Evolutionary conservation across 352 stramenopile genomes (phyloP).

Genomic region (Phytophthora aleatoria): DNA sequence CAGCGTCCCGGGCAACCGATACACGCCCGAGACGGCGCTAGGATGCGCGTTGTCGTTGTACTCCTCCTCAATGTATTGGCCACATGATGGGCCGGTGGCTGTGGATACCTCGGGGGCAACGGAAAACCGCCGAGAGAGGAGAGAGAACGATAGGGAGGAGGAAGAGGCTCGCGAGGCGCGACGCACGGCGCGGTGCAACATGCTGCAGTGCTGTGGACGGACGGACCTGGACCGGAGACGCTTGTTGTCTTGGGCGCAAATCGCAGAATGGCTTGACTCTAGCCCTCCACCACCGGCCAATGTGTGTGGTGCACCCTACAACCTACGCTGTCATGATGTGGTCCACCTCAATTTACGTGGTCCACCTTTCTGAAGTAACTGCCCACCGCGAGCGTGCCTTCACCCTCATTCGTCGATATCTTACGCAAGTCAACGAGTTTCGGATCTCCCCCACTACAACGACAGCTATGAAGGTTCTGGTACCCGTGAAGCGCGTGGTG

Average conservation of each 20-base stretch:
- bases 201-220: slow-evolving; percentile 11
- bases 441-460: not conserved
- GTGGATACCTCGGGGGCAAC: slow-evolving; percentile 19
- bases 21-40: slow-evolving; percentile 50
- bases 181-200: slow-evolving; percentile 32
- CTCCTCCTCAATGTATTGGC: slow-evolving; percentile 55
- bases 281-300: slow-evolving; percentile 24
- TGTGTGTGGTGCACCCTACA: not conserved
- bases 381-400: not conserved
- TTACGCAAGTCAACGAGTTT: slow-evolving; percentile 1
- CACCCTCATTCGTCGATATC: slow-evolving; percentile 20
- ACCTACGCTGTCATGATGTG: not conserved
- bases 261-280: slow-evolving; percentile 24
- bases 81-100: not conserved
- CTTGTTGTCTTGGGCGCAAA: slow-evolving; percentile 11
- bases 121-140: slow-evolving; percentile 22
- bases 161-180: slow-evolving; percentile 14
- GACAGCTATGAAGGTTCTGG: slow-evolving; percentile 87
- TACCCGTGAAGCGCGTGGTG: slow-evolving; percentile 97
- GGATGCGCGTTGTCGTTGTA: slow-evolving; percentile 60
- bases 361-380: not conserved
- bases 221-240: slow-evolving; percentile 9
- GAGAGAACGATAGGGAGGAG: not conserved
- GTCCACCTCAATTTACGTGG: too few relatives aligned
- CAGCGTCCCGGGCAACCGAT: slow-evolving; percentile 45